A percentile compares a stretch with the other conserved stretches of the same genome.
phyloP scores from a whole-genome alignment of 2,329 filamentous ascomycete species.

The Neonectria coccinea region DNA sequence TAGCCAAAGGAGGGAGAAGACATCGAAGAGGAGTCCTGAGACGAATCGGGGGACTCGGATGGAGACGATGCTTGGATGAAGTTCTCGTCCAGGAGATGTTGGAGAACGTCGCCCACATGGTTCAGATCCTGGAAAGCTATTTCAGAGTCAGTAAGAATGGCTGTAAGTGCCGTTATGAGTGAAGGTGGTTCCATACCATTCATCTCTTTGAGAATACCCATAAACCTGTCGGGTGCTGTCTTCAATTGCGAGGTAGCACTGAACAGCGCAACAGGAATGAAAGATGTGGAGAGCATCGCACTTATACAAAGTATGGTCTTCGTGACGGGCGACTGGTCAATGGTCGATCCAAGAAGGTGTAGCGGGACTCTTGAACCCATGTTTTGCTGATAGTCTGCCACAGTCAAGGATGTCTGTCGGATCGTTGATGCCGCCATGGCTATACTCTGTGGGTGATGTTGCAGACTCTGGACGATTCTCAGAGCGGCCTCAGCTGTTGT shows the following conservation, averaged over 20 bases:
- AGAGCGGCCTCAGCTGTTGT: constrained; percentile 21
- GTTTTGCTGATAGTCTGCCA: constrained; percentile 17
- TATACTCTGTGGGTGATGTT: constrained; percentile 25
- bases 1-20: constrained; percentile 19
- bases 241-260: constrained; percentile 21
- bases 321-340: constrained; percentile 26
- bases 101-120: constrained; percentile 26
- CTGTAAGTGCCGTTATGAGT: no score
- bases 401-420: constrained; percentile 15
- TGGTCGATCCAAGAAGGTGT: constrained; percentile 20
- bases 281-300: constrained; percentile 18
- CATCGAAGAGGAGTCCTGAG: constrained; percentile 13
- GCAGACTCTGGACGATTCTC: constrained; percentile 15
- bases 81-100: constrained; percentile 20
- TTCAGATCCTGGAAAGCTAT: constrained; percentile 20
- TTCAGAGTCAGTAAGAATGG: neutral
- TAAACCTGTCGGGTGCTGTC: constrained; percentile 20
- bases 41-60: constrained; percentile 21
- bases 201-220: constrained; percentile 17
- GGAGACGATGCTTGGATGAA: constrained; percentile 18
- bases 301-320: constrained; percentile 22
- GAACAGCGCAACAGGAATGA: constrained; percentile 25
- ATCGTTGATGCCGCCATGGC: constrained; percentile 26
- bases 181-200: constrained; percentile 2
- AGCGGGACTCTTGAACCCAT: constrained; percentile 23